phyloP scores from a whole-genome alignment of 2,329 filamentous ascomycete species.

The Diplodia intermedia region DNA sequence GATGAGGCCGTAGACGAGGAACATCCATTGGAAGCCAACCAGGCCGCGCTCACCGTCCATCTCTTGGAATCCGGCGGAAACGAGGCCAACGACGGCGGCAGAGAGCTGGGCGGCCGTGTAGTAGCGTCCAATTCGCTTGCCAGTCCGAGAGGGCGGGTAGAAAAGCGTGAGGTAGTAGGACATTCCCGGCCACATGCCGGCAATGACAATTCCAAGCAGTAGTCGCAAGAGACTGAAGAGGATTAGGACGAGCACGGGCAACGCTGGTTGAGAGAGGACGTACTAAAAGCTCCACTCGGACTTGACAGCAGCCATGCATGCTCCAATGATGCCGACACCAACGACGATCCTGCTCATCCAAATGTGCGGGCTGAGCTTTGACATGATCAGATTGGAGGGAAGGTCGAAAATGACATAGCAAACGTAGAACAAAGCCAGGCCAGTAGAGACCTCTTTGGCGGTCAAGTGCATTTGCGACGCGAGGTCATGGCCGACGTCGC shows the following conservation, averaged over 20 bases:
- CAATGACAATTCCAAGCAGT: constrained; percentile 84
- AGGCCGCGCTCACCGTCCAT: constrained; percentile 82
- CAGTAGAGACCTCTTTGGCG: constrained; percentile 79
- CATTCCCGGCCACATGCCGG: constrained; percentile 96
- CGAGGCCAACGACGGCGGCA: constrained; percentile 85
- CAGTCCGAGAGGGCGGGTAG: constrained; percentile 85
- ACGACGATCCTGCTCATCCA: constrained; percentile 95
- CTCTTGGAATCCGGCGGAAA: constrained; percentile 88
- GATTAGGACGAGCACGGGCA: constrained; percentile 32
- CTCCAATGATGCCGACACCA: constrained; percentile 82
- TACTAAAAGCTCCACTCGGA: constrained; percentile 85
- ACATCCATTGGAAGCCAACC: constrained; percentile 91
- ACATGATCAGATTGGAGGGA: constrained; percentile 90
- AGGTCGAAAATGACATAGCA: constrained; percentile 90
- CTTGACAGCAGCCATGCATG: constrained; percentile 81
- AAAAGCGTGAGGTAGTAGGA: constrained; percentile 90
- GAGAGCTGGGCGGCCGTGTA: constrained; percentile 90
- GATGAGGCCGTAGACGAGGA: constrained; percentile 81
- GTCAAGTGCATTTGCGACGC: constrained; percentile 72
- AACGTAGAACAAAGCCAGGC: constrained; percentile 88
- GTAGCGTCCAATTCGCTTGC: constrained; percentile 87
- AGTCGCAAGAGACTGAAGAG: constrained; percentile 72
- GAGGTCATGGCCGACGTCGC: constrained; percentile 73
- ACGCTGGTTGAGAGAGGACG: constrained; percentile 37
- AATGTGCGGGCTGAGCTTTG: constrained; percentile 78